Percentiles rank a stretch among this genome's conserved stretches.
Evolutionary conservation across 306 rosid species (phyloP).

Genomic region (Fragaria vesca): DNA sequence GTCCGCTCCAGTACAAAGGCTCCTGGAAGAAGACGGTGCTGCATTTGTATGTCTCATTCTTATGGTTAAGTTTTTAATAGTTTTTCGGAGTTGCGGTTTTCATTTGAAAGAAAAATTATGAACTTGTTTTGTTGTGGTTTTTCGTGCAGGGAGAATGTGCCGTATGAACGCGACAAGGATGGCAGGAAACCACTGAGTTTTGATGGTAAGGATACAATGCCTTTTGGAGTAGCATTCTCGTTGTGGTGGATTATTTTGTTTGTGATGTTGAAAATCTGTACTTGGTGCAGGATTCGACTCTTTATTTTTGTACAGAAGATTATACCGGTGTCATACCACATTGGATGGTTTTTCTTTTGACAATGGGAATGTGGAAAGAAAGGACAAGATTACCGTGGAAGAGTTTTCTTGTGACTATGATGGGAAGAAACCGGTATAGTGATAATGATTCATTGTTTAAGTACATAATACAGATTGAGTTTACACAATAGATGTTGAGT

Average conservation of each 20-base stretch:
- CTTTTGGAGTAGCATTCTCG: slow-evolving; percentile 5
- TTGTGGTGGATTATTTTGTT: background rate
- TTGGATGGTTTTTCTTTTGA: slow-evolving; percentile 68
- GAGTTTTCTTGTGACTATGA: slow-evolving; percentile 61
- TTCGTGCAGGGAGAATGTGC: slow-evolving; percentile 59
- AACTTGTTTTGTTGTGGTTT: background rate
- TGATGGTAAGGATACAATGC: slow-evolving; percentile 60
- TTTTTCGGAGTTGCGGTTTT: background rate
- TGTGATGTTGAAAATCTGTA: background rate
- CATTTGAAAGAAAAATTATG: background rate
- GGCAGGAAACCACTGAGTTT: slow-evolving; percentile 42
- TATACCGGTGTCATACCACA: slow-evolving; percentile 73
- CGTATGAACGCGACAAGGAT: slow-evolving; percentile 35
- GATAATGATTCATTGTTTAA: background rate
- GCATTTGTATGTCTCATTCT: slow-evolving; percentile 48
- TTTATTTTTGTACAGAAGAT: slow-evolving; percentile 73
- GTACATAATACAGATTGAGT: background rate
- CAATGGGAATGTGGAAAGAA: slow-evolving; percentile 75
- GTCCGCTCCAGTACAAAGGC: slow-evolving; percentile 69
- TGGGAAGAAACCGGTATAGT: slow-evolving; percentile 83
- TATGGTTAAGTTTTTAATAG: slow-evolving; percentile 1
- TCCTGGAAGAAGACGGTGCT: slow-evolving; percentile 90
- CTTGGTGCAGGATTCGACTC: slow-evolving; percentile 80
- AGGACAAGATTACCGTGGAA: slow-evolving; percentile 44
- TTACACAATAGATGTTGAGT: background rate